Percentiles rank a stretch among this genome's conserved stretches.
These are phyloP conservation scores for Quercus robur DNA, from an alignment of 306 rosid genomes.

Conservation along the genomic window DNA sequence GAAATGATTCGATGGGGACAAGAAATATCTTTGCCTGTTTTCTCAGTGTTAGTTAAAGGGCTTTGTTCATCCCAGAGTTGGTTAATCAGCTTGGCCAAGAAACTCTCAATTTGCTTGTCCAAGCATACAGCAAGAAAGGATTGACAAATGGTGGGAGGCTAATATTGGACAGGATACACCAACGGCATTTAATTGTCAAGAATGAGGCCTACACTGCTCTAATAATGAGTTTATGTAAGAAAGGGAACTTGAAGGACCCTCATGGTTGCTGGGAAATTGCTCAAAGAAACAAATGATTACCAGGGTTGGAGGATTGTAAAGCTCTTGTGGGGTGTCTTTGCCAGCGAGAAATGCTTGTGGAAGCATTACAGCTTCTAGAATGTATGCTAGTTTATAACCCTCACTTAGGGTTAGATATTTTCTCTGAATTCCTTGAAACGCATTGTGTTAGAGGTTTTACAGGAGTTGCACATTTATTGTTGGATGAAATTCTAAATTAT, in stretches of 20 bases:
- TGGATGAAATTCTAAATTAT: constrained; percentile 44
- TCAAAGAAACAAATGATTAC: constrained; percentile 50
- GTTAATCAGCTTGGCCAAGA: constrained; percentile 48
- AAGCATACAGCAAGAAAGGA: constrained; percentile 62
- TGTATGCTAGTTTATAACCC: constrained; percentile 55
- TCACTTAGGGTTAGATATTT: constrained; percentile 39
- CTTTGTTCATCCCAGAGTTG: constrained; percentile 49
- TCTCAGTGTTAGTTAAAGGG: constrained; percentile 42
- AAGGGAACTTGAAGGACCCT: constrained; percentile 54
- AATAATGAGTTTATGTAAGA: constrained; percentile 54
- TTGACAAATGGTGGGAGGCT: constrained; percentile 41
- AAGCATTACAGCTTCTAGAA: constrained; percentile 67
- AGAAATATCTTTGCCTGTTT: constrained; percentile 47
- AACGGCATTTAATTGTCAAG: constrained; percentile 33
- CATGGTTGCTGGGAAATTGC: constrained; percentile 57
- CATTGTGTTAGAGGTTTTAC: constrained; percentile 47
- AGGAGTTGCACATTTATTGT: constrained; percentile 31
- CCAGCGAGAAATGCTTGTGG: constrained; percentile 34
- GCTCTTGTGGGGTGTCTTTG: constrained; percentile 49
- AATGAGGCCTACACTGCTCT: constrained; percentile 57
- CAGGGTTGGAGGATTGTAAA: constrained; percentile 48
- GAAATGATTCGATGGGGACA: constrained; percentile 83
- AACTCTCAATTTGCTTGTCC: constrained; percentile 62
- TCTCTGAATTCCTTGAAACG: constrained; percentile 46
- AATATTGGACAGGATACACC: constrained; percentile 55